Conservation (phyloP, 2,329 filamentous ascomycete species). For the Lasiodiplodia theobromae region DNA sequence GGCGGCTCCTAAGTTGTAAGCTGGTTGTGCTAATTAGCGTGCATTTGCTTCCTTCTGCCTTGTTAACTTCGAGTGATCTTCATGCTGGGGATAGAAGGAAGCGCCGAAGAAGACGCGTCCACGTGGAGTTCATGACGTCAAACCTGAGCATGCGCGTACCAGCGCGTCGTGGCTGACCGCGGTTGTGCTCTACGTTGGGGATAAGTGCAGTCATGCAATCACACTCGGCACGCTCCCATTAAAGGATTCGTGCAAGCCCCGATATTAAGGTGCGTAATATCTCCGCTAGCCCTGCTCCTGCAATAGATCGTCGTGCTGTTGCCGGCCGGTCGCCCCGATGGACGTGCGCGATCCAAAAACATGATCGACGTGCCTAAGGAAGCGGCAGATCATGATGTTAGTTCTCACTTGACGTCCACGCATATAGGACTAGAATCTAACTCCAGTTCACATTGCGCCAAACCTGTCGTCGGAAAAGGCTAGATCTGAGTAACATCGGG, state of each 20-base stretch:
- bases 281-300: background rate
- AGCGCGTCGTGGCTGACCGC: background rate
- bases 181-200: background rate
- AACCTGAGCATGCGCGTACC: background rate
- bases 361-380: background rate
- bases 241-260: background rate
- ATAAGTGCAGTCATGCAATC: background rate
- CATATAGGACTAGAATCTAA: background rate
- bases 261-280: background rate
- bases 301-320: background rate
- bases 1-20: background rate
- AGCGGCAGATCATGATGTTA: constrained; percentile 34
- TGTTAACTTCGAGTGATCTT: background rate
- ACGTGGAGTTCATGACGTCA: background rate
- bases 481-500: background rate
- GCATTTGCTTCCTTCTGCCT: background rate
- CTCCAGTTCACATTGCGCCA: background rate
- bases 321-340: background rate
- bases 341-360: constrained; percentile 2
- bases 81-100: background rate
- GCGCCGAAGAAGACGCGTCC: background rate
- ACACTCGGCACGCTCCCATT: background rate
- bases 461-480: background rate
- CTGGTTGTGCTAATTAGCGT: background rate
- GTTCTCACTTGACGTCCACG: constrained; percentile 44